These are phyloP conservation scores for Tardiomyces depauwii DNA, from an alignment of 1,139 yeast genomes.

Conservation along the genomic window DNA sequence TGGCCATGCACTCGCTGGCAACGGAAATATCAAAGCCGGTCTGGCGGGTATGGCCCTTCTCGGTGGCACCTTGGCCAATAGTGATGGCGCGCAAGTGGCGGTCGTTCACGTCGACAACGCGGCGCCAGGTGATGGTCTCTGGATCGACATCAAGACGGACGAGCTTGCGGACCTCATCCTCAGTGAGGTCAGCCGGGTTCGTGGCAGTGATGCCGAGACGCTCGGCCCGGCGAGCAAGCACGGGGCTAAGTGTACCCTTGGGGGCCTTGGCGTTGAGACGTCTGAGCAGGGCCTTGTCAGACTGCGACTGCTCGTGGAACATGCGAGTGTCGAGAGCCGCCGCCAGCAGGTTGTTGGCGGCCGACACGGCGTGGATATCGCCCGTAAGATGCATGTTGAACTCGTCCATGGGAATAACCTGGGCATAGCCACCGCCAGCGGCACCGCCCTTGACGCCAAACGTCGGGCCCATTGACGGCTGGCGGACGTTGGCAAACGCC, in stretches of 20 bases:
- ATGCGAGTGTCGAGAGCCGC: slow-evolving; percentile 97
- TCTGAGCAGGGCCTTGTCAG: slow-evolving; percentile 74
- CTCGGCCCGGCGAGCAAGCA: slow-evolving; percentile 66
- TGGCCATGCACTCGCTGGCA: slow-evolving; percentile 97
- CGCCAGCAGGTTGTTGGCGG: slow-evolving; percentile 90
- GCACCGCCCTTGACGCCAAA: slow-evolving; percentile 99
- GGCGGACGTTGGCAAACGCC: slow-evolving; percentile 92
- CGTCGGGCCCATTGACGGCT: slow-evolving; percentile 98
- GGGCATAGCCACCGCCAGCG: slow-evolving; percentile 98
- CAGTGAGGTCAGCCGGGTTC: slow-evolving; percentile 73
- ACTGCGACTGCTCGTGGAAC: slow-evolving; percentile 91
- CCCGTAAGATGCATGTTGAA: slow-evolving; percentile 98
- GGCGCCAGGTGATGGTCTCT: slow-evolving; percentile 87
- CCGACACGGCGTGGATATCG: slow-evolving; percentile 94
- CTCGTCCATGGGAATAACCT: slow-evolving; percentile 98
- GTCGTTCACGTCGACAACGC: slow-evolving; percentile 95
- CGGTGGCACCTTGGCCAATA: slow-evolving; percentile 89
- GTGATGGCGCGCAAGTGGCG: slow-evolving; percentile 86
- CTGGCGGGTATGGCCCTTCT: slow-evolving; percentile 75
- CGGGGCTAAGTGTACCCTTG: slow-evolving; percentile 59
- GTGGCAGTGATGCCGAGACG: slow-evolving; percentile 76
- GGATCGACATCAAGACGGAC: slow-evolving; percentile 91
- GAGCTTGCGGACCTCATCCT: slow-evolving; percentile 64
- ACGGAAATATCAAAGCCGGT: slow-evolving; percentile 97
- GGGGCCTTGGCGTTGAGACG: slow-evolving; percentile 84